Base-by-base conservation (phyloP, 257 asterid genomes). In the Nicotiana sylvestris region DNA sequence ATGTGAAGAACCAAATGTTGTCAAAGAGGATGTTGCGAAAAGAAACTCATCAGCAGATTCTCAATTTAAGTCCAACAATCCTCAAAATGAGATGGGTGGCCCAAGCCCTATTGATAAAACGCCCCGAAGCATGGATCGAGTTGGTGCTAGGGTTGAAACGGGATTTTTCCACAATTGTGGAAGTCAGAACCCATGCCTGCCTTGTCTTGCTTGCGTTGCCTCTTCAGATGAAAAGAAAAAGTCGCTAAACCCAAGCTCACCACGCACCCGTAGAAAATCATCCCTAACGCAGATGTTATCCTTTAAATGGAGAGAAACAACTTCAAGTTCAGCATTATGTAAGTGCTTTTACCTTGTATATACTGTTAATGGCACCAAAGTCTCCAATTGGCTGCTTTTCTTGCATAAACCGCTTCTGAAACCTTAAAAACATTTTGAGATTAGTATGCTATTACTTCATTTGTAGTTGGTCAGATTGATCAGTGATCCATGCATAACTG, bases 151-250 rank as follows among this genome's bases (percentile, higher is more conserved):
- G 82, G 84, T 77, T 11, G 93, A 89, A 85, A 25, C 66, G 5
- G 92, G 88, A 25, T 39, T 84, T 2, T 69, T 87, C 83, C 97
- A 87, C 84, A 90, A 81, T 83, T 89, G 96, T 84, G 96, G 92
- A n/a, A 86, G 89, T 76, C 87, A 94, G 17, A 92, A 94, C 74
- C 83, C 93, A 5, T 83, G 91, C 4, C 91, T 92, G 80, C 98
- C 99, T 86, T 92, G 98, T 87, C 92, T 93, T 85, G 95, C 95
- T 80, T 92, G 97, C 85, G 90, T 91, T 25, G 91, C 89, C 84
- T 70, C 90, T 76, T 78, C 85, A 11, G 97, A 91, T 27, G 93
- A 87, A 81, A 92, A 91, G 91, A 92, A 82, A 72, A 93, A 89
- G 65, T 65, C 89, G 55, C 77, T 84, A 5, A 84, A 67, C 81